Evolutionary conservation across 1,284 basidiomycete genomes (phyloP), one percentile per base, ranked within the genome.

Genomic region (Agroathelia rolfsii): DNA sequence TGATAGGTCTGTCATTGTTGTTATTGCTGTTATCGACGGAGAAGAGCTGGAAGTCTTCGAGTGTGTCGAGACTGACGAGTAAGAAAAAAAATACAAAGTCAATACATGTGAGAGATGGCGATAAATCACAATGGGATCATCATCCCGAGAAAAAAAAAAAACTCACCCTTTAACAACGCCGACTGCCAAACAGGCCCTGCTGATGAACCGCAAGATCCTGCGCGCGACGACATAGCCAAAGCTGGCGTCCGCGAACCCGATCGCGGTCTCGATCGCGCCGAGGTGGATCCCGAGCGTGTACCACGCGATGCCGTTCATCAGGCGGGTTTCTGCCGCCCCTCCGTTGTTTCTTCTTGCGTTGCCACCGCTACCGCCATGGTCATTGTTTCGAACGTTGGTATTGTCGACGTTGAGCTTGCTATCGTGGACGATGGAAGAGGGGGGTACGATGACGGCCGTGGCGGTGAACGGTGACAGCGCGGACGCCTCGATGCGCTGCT

Each of bases 131-230:
- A 28, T 32, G 16, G 24, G 25, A n/a, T 3, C 10, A 13, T 22
- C 7, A n/a, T 14, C 10, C 20, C 17, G 18, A 42, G 15, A 12
- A 32, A 28, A 25, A 7, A 17, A 16, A 13, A 24, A 17, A 11
- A 55, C 72, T 37, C 41, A 81, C 78, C 79, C 80, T 56, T 76
- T 75, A 20, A 72, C 52, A 12, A 76, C 44, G 14, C 80, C 80
- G 35, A 76, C 62, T 38, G 71, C 64, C 8, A 85, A 46, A 41
- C 56, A 64, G 1, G 58, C 64, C 23, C 78, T 61, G 2, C 64
- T 61, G 9, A 75, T 31, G 35, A 77, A 53, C 25, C 76, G 62
- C 23, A 85, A 42, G 20, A 76, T 56, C 13, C 80, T 64, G 26
- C 82, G 60, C 7, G 64, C 59, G 6, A 84, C 44, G 1, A 61